Evolutionary conservation across 805 yeast species (phyloP).

Genomic region (Hanseniaspora occidentalis): DNA sequence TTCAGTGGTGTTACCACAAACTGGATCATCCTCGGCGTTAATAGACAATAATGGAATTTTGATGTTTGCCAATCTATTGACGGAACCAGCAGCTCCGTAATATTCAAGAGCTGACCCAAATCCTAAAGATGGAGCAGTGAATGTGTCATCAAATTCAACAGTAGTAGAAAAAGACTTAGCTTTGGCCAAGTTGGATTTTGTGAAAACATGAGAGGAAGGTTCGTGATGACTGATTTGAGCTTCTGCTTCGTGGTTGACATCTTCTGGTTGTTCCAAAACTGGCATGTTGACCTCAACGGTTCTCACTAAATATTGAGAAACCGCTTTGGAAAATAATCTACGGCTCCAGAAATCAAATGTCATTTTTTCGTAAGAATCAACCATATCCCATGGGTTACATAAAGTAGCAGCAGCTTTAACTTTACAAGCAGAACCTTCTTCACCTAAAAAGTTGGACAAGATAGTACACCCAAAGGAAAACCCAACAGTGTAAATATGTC

Average conservation of each 20-base stretch:
- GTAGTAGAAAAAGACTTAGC: constrained; percentile 28
- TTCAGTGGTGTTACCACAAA: constrained; percentile 43
- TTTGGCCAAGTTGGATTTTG: constrained; percentile 25
- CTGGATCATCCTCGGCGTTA: constrained; percentile 57
- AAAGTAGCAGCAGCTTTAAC: constrained; percentile 47
- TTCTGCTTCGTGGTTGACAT: constrained; percentile 9
- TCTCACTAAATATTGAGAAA: constrained; percentile 30
- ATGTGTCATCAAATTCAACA: constrained; percentile 46
- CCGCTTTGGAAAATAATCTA: constrained; percentile 29
- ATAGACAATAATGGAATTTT: constrained; percentile 52
- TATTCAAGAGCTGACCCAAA: constrained; percentile 50
- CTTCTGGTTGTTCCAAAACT: constrained; percentile 21
- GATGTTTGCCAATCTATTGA: constrained; percentile 39
- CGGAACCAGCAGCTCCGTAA: constrained; percentile 54
- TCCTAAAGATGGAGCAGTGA: constrained; percentile 52
- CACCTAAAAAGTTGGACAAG: constrained; percentile 55
- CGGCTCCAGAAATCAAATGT: constrained; percentile 27
- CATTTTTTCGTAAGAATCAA: constrained; percentile 38
- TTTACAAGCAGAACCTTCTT: constrained; percentile 41
- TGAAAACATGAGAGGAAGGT: constrained; percentile 17
- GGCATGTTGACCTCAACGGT: constrained; percentile 32
- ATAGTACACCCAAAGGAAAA: constrained; percentile 65
- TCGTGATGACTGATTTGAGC: constrained; percentile 13
- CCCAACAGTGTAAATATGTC: constrained; percentile 55
- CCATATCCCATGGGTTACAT: constrained; percentile 66